Percentiles rank a stretch among this genome's conserved stretches.
These are phyloP conservation scores for Triticum dicoccoides DNA, from an alignment of 176 grass and related monocot genomes.

Conservation along the genomic window DNA sequence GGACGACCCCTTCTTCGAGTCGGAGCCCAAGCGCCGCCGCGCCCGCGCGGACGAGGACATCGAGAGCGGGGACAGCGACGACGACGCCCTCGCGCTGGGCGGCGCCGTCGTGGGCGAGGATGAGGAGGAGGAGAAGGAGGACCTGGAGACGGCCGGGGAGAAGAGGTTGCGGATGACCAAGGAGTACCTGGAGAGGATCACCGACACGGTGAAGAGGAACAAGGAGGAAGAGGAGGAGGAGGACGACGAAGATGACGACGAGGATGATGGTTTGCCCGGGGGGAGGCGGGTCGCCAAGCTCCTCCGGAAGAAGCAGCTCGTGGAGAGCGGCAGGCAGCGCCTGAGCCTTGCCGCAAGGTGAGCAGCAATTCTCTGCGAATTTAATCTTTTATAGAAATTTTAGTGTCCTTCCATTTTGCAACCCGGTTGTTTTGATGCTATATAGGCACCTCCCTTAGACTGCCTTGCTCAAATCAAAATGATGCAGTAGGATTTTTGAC, in stretches of 20 bases:
- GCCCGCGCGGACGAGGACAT: constrained; percentile 43
- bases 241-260: constrained; percentile 29
- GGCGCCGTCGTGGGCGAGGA: not conserved
- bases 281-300: constrained; percentile 45
- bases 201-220: constrained; percentile 31
- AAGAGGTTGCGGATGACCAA: constrained; percentile 56
- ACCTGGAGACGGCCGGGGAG: constrained; percentile 57
- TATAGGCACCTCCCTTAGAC: not conserved
- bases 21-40: constrained; percentile 38
- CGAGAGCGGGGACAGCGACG: constrained; percentile 59
- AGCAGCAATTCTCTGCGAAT: not conserved
- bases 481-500: not conserved
- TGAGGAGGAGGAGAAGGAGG: constrained; percentile 16
- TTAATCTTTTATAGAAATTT: not conserved
- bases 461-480: not conserved
- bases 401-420: not conserved
- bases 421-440: not conserved
- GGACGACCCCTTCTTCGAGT: constrained; percentile 61
- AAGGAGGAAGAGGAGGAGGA: constrained; percentile 48
- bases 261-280: not conserved
- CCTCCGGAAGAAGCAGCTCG: constrained; percentile 57
- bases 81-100: constrained; percentile 6
- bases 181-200: constrained; percentile 48
- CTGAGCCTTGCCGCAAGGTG: constrained; percentile 55
- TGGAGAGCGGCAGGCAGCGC: constrained; percentile 50